Percentiles rank a stretch among this genome's conserved stretches.
Conservation (phyloP, 306 rosid genomes). For the Cucumis cinereus region DNA sequence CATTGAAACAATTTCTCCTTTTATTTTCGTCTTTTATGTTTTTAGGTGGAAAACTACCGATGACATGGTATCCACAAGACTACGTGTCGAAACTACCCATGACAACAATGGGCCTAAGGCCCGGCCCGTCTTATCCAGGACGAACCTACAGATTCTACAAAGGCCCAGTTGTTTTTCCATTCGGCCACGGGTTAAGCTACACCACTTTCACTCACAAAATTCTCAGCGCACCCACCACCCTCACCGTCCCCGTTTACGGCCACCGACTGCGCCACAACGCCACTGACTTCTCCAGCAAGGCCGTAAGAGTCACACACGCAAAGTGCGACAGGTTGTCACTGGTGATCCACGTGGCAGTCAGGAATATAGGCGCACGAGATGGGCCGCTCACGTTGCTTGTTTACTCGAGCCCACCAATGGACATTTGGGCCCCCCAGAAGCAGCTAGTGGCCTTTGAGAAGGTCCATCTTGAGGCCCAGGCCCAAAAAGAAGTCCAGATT, state of each 20-base stretch:
- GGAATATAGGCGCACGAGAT: constrained; percentile 47
- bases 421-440: constrained; percentile 46
- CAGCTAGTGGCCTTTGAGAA: constrained; percentile 65
- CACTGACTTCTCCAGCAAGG: constrained; percentile 26
- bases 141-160: constrained; percentile 71
- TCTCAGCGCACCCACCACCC: constrained; percentile 39
- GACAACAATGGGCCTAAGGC: constrained; percentile 75
- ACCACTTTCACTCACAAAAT: constrained; percentile 41
- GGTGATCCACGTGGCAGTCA: constrained; percentile 38
- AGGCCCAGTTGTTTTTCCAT: constrained; percentile 63
- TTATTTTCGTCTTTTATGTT: no score
- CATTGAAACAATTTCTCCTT: no score
- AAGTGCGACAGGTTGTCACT: constrained; percentile 42
- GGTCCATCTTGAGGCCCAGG: constrained; percentile 36
- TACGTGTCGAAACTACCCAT: constrained; percentile 52
- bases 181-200: constrained; percentile 62
- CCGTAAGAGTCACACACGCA: constrained; percentile 68
- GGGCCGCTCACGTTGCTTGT: constrained; percentile 62
- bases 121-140: constrained; percentile 50
- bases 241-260: constrained; percentile 40
- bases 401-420: constrained; percentile 49
- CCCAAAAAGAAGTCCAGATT: constrained; percentile 27
- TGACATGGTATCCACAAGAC: constrained; percentile 84
- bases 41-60: constrained; percentile 57
- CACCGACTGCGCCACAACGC: constrained; percentile 20